phyloP scores from a whole-genome alignment of 2,329 filamentous ascomycete genomes.

The Triangularia verruculosa region DNA sequence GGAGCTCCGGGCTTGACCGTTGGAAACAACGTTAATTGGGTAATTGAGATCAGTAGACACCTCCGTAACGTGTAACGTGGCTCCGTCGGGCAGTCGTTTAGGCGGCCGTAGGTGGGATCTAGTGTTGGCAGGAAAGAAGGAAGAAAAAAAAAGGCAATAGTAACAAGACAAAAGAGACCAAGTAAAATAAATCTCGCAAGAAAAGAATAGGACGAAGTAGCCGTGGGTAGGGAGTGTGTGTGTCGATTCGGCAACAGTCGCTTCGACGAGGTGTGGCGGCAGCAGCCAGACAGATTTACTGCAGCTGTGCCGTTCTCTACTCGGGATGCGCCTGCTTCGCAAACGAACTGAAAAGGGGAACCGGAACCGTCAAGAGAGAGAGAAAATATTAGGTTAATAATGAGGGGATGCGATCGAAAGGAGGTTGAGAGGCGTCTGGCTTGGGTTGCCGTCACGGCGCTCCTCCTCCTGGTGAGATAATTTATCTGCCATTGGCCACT shows the following conservation, averaged over 20 bases:
- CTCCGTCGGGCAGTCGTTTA: background rate
- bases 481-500: slow-evolving; percentile 4
- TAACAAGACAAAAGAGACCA: background rate
- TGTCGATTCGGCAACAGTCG: background rate
- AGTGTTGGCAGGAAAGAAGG: background rate
- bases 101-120: background rate
- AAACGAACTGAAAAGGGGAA: background rate
- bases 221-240: background rate
- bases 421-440: slow-evolving; percentile 3
- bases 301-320: background rate
- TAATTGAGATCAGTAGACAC: background rate
- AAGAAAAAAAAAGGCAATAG: background rate
- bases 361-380: background rate
- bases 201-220: background rate
- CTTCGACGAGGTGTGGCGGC: background rate
- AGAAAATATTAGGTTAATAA: background rate
- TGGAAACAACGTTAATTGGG: background rate
- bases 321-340: background rate
- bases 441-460: background rate
- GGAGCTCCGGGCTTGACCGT: slow-evolving; percentile 12
- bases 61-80: background rate
- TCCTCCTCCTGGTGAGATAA: slow-evolving; percentile 2
- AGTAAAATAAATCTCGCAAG: background rate
- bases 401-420: slow-evolving; percentile 2
- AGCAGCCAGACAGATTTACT: background rate